Conservation (phyloP, 2,329 filamentous ascomycete genomes). For the Aspergillus jensenii region DNA sequence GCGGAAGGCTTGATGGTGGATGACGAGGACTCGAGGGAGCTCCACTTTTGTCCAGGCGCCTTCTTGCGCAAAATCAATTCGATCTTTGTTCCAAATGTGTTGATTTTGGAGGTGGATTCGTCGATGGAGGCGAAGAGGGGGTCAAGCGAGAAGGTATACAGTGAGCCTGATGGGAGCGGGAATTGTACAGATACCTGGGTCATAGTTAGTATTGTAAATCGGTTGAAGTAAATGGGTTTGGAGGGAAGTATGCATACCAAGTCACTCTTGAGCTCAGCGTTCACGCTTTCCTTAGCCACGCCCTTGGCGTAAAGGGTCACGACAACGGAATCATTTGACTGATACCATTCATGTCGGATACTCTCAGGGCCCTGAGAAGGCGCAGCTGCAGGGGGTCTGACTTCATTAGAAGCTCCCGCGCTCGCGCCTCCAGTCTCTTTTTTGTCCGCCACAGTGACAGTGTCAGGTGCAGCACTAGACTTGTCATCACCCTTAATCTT, state of each 20-base stretch:
- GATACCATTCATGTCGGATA: slow-evolving; percentile 69
- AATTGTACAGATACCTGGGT: slow-evolving; percentile 58
- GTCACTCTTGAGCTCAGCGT: slow-evolving; percentile 52
- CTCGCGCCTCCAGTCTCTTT: neutral
- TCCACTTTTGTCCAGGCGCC: slow-evolving; percentile 67
- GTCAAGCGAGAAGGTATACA: slow-evolving; percentile 63
- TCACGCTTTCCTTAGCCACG: slow-evolving; percentile 57
- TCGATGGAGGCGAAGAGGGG: slow-evolving; percentile 69
- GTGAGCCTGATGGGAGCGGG: slow-evolving; percentile 52
- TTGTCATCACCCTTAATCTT: slow-evolving; percentile 8
- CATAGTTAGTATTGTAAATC: neutral
- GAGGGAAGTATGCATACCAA: slow-evolving; percentile 38
- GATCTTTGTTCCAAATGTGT: slow-evolving; percentile 74
- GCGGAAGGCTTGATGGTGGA: slow-evolving; percentile 20
- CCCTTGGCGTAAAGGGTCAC: slow-evolving; percentile 67
- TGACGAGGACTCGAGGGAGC: slow-evolving; percentile 52
- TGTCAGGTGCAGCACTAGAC: neutral
- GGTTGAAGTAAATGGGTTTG: neutral
- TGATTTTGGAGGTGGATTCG: slow-evolving; percentile 58
- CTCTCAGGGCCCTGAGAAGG: slow-evolving; percentile 45
- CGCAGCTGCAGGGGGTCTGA: slow-evolving; percentile 1
- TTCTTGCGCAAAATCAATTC: slow-evolving; percentile 73
- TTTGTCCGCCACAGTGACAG: neutral
- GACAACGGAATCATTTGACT: slow-evolving; percentile 60
- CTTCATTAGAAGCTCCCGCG: neutral